These are phyloP conservation scores for Penicillium herquei DNA, from an alignment of 495 filamentous ascomycete genomes.

Conservation along the genomic window DNA sequence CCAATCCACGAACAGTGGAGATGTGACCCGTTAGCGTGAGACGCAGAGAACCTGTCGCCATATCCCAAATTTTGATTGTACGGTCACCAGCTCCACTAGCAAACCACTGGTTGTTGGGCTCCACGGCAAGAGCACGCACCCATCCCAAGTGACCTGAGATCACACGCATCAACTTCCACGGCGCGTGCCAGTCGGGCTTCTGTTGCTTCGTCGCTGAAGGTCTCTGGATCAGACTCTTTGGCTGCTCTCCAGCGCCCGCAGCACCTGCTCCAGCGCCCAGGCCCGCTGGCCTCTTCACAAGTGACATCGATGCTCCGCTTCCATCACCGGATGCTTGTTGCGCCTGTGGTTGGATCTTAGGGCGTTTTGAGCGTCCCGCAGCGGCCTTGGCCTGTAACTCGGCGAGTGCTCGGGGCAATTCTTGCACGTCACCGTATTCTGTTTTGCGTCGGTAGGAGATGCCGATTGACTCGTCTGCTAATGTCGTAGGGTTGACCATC, in stretches of 20 bases:
- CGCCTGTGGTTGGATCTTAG: slow-evolving; percentile 37
- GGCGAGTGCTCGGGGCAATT: slow-evolving; percentile 80
- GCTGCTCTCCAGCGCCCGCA: slow-evolving; percentile 35
- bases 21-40: slow-evolving; percentile 97
- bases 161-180: slow-evolving; percentile 98
- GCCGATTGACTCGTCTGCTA: slow-evolving; percentile 42
- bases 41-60: slow-evolving; percentile 77
- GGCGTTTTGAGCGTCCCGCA: slow-evolving; percentile 56
- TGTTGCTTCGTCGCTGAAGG: slow-evolving; percentile 68
- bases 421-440: slow-evolving; percentile 81
- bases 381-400: slow-evolving; percentile 75
- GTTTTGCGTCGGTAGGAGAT: slow-evolving; percentile 61
- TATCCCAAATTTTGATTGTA: slow-evolving; percentile 99
- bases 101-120: slow-evolving; percentile 98
- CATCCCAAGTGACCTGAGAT: slow-evolving; percentile 96
- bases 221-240: slow-evolving; percentile 62
- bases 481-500: slow-evolving; percentile 48
- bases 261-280: slow-evolving; percentile 34
- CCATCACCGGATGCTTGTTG: slow-evolving; percentile 26
- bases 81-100: slow-evolving; percentile 93
- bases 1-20: slow-evolving; percentile 89
- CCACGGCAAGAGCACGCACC: slow-evolving; percentile 88
- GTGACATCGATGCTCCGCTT: slow-evolving; percentile 43
- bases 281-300: slow-evolving; percentile 37
- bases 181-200: slow-evolving; percentile 90